These are phyloP conservation scores for Talaromyces adpressus DNA, from an alignment of 495 filamentous ascomycete genomes.

Conservation along the genomic window DNA sequence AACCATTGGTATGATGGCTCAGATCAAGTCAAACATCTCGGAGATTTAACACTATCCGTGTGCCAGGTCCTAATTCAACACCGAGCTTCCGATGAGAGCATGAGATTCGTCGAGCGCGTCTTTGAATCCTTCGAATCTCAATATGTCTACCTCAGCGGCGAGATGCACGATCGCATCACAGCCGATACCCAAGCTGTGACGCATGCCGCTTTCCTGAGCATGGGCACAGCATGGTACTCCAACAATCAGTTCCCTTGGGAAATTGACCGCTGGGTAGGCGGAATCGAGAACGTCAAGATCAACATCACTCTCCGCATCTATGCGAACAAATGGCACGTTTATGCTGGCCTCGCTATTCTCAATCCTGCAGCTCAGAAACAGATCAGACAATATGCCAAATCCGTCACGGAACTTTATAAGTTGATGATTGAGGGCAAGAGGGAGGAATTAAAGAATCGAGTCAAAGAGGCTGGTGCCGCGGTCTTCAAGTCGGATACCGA, in stretches of 20 bases:
- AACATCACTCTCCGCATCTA: constrained; percentile 97
- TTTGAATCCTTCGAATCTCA: constrained; percentile 76
- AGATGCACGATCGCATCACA: constrained; percentile 90
- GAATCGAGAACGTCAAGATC: constrained; percentile 99
- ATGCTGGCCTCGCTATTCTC: constrained; percentile 92
- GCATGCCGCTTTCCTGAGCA: constrained; percentile 91
- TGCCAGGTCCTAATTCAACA: constrained; percentile 79
- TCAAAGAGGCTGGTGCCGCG: constrained; percentile 68
- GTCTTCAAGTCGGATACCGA: constrained; percentile 61
- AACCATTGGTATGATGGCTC: constrained; percentile 62
- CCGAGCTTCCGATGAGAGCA: constrained; percentile 69
- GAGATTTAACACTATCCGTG: not conserved
- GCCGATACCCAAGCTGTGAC: constrained; percentile 98
- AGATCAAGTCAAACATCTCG: not conserved
- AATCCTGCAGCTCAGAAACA: constrained; percentile 88
- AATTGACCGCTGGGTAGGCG: constrained; percentile 81
- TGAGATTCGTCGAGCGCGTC: constrained; percentile 70
- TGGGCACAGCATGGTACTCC: constrained; percentile 94
- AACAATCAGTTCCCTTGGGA: constrained; percentile 96
- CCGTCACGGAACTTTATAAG: constrained; percentile 91
- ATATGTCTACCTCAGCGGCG: constrained; percentile 76
- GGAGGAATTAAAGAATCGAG: constrained; percentile 70
- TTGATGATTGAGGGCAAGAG: constrained; percentile 83
- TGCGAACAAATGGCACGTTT: constrained; percentile 98
- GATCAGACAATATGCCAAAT: constrained; percentile 87